These are phyloP conservation scores for Malassezia psittaci DNA, from an alignment of 1,284 basidiomycete species.

Conservation along the genomic window DNA sequence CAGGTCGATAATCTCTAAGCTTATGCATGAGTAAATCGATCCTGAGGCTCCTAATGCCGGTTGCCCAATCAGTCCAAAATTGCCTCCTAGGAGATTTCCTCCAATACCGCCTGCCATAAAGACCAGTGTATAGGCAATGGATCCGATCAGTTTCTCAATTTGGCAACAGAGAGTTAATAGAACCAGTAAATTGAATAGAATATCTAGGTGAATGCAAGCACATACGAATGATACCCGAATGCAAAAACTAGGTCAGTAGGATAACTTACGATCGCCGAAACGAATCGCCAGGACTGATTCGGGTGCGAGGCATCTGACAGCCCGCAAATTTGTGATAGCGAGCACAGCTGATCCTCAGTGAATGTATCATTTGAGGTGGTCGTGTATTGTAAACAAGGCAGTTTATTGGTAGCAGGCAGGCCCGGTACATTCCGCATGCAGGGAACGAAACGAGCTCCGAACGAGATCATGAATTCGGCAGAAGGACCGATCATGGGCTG, in stretches of 20 bases:
- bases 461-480: conserved; percentile 67
- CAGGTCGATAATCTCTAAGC: conserved; percentile 69
- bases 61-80: conserved; percentile 72
- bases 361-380: conserved; percentile 45
- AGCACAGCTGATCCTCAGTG: conserved; percentile 54
- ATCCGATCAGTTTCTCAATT: conserved; percentile 56
- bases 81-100: conserved; percentile 64
- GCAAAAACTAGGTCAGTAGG: conserved; percentile 72
- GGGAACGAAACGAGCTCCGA: conserved; percentile 78
- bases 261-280: conserved; percentile 51
- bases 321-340: conserved; percentile 73
- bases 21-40: conserved; percentile 83
- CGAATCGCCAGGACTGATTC: conserved; percentile 73
- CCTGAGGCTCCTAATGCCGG: conserved; percentile 84
- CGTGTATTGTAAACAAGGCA: conserved; percentile 55
- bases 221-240: conserved; percentile 75
- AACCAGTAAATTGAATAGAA: conserved; percentile 77
- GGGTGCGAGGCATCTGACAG: conserved; percentile 58
- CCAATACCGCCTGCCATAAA: conserved; percentile 85
- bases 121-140: conserved; percentile 65
- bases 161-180: conserved; percentile 70
- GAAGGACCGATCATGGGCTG: conserved; percentile 90
- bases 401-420: conserved; percentile 51
- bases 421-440: conserved; percentile 62
- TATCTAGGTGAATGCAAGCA: conserved; percentile 26